Percentiles rank a stretch among this genome's conserved stretches.
phyloP scores from a whole-genome alignment of 2,329 filamentous ascomycete genomes.

The Colletotrichum sp. region DNA sequence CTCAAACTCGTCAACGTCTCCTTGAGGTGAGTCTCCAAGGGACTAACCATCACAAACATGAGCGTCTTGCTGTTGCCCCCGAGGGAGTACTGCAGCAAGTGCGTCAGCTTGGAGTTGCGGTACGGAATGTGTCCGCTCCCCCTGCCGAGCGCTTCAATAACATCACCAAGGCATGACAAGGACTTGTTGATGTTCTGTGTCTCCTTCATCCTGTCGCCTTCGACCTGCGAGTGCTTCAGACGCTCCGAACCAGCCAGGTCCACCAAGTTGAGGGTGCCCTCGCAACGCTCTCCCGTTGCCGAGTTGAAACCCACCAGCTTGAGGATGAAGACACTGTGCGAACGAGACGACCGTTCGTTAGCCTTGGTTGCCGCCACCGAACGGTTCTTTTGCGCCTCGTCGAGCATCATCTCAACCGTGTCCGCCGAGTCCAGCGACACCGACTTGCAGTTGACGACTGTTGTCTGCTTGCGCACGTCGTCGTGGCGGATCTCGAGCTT shows the following conservation, averaged over 20 bases:
- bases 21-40: conserved; percentile 85
- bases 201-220: conserved; percentile 87
- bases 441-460: conserved; percentile 78
- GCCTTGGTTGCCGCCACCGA: conserved; percentile 97
- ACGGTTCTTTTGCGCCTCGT: conserved; percentile 82
- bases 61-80: conserved; percentile 97
- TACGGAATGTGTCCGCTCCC: conserved; percentile 89
- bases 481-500: conserved; percentile 93
- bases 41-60: conserved; percentile 99
- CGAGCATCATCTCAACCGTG: conserved; percentile 80
- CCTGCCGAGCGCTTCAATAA: conserved; percentile 89
- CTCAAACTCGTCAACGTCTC: conserved; percentile 95
- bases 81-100: conserved; percentile 91
- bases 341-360: conserved; percentile 92
- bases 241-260: conserved; percentile 94
- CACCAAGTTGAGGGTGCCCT: conserved; percentile 94
- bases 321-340: conserved; percentile 95
- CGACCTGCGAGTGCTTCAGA: conserved; percentile 83
- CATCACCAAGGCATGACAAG: conserved; percentile 88
- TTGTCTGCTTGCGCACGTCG: conserved; percentile 79
- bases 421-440: conserved; percentile 80
- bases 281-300: conserved; percentile 81
- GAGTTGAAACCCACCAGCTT: conserved; percentile 75
- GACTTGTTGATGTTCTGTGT: conserved; percentile 98
- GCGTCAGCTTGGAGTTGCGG: conserved; percentile 95